These are phyloP conservation scores for Angophora floribunda DNA, from an alignment of 345 rosid genomes.

Conservation along the genomic window DNA sequence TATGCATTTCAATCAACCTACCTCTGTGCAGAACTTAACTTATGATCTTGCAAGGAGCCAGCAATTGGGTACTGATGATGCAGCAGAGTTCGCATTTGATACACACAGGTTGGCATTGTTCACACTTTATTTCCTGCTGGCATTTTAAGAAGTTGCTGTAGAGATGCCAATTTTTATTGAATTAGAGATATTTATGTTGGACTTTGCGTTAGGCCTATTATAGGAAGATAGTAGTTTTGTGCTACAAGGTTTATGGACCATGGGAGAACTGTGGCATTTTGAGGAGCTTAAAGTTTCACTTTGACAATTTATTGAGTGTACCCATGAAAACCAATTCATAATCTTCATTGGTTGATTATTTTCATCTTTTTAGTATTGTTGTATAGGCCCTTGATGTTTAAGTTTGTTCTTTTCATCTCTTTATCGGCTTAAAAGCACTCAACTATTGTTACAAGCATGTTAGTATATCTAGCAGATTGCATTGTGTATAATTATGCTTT, in stretches of 20 bases:
- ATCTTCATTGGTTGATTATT: background rate
- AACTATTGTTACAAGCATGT: background rate
- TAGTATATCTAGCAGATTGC: background rate
- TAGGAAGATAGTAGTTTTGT: background rate
- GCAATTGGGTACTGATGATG: conserved; percentile 1
- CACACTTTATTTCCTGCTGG: background rate
- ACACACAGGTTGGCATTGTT: background rate
- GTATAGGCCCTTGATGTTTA: background rate
- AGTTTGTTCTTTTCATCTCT: background rate
- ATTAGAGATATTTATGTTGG: background rate
- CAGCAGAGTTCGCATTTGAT: background rate
- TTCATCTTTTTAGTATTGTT: background rate
- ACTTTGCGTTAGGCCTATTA: background rate
- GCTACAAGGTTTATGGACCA: background rate
- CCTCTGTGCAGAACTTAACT: background rate
- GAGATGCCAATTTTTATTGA: background rate
- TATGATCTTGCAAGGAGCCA: conserved; percentile 5
- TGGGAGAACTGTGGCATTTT: background rate
- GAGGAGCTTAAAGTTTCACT: background rate
- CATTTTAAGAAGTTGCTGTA: background rate
- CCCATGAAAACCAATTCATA: background rate
- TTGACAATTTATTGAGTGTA: background rate
- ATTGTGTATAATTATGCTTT: background rate
- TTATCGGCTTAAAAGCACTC: background rate
- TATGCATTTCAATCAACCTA: conserved; percentile 2